phyloP scores from a whole-genome alignment of 345 rosid genomes.

The Eucalyptus erythrocorys region DNA sequence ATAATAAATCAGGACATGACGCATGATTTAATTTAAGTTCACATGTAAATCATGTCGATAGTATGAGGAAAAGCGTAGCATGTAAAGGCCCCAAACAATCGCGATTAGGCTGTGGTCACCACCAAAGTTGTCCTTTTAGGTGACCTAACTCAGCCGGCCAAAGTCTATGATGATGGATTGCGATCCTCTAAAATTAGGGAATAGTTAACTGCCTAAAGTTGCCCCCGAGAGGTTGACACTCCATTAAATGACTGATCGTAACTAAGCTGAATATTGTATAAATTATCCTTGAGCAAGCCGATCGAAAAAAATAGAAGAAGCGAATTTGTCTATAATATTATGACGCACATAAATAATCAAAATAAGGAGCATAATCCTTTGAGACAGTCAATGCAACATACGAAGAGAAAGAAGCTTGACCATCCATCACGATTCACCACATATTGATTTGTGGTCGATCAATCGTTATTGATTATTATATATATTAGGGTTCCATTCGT shows the following conservation, averaged over 20 bases:
- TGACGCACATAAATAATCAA: background rate
- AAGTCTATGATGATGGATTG: background rate
- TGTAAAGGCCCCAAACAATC: background rate
- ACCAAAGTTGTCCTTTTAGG: background rate
- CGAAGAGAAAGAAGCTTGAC: background rate
- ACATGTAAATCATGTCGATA: background rate
- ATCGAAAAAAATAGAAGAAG: background rate
- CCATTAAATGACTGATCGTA: background rate
- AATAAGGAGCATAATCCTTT: background rate
- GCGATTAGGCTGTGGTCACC: background rate
- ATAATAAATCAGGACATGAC: background rate
- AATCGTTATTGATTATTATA: background rate
- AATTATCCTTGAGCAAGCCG: background rate
- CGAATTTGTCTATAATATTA: background rate
- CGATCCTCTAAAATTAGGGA: background rate
- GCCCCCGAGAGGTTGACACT: background rate
- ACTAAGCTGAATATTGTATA: background rate
- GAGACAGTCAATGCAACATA: background rate
- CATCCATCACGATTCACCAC: background rate
- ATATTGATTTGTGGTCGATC: background rate
- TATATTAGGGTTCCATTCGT: too few species aligned
- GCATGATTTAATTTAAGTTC: background rate
- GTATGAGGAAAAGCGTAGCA: background rate
- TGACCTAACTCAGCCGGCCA: background rate
- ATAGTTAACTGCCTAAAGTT: background rate